These are phyloP conservation scores for Paracoccidioides brasiliensis DNA, from an alignment of 2,329 filamentous ascomycete genomes.

Conservation along the genomic window DNA sequence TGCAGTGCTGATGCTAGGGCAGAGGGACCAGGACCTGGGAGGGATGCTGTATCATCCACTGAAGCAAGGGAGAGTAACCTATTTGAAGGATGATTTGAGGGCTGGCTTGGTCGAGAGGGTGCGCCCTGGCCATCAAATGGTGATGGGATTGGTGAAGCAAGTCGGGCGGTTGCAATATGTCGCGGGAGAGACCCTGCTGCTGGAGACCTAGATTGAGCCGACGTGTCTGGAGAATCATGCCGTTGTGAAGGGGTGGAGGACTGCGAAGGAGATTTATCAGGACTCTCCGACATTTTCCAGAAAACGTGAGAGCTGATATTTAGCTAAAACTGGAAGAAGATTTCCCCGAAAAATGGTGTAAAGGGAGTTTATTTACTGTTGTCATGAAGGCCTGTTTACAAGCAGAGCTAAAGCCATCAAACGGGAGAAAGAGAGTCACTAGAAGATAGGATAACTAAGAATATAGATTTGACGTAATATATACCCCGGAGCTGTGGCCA, in stretches of 20 bases:
- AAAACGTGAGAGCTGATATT: background rate
- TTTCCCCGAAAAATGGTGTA: conserved; percentile 5
- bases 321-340: conserved; percentile 6
- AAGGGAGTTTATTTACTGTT: background rate
- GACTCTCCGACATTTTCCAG: conserved; percentile 22
- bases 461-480: background rate
- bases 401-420: background rate
- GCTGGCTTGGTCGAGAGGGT: conserved; percentile 34
- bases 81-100: conserved; percentile 29
- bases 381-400: background rate
- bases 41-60: conserved; percentile 43
- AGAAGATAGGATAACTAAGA: background rate
- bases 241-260: background rate
- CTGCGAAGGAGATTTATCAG: conserved; percentile 22
- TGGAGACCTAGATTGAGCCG: conserved; percentile 22
- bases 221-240: conserved; percentile 15
- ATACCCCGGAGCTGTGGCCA: background rate
- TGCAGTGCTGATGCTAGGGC: conserved; percentile 80
- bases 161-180: conserved; percentile 41
- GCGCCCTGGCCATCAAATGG: conserved; percentile 30
- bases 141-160: conserved; percentile 45
- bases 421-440: background rate
- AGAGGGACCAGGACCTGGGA: conserved; percentile 68
- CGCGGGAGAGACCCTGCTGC: conserved; percentile 32
- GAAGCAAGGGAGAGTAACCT: conserved; percentile 52